Conservation (phyloP, 306 rosid genomes). For the Carpinus fangiana region DNA sequence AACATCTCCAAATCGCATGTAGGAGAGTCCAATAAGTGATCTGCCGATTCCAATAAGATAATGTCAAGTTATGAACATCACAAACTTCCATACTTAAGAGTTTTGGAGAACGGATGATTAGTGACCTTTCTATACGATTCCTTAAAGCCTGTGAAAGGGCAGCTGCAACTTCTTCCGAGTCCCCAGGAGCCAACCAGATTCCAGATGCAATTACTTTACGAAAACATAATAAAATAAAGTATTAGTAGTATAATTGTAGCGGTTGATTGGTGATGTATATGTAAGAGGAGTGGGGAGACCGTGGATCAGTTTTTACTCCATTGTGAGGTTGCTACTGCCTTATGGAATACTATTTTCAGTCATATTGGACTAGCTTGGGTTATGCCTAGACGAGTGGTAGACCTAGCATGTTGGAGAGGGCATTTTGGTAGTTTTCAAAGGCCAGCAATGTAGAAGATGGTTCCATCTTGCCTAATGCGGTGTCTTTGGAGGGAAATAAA, state of each 20-base stretch:
- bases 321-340: too few species aligned
- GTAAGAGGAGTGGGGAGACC: too few species aligned
- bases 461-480: too few species aligned
- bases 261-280: too few species aligned
- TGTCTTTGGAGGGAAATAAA: too few species aligned
- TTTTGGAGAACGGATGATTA: constrained; percentile 19
- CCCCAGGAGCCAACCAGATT: constrained; percentile 94
- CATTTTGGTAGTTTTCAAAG: too few species aligned
- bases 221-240: constrained; percentile 28
- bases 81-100: constrained; percentile 24
- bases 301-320: too few species aligned
- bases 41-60: constrained; percentile 50
- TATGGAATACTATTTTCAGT: too few species aligned
- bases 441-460: too few species aligned
- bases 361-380: too few species aligned
- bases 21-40: constrained; percentile 66
- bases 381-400: too few species aligned
- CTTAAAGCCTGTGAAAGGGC: constrained; percentile 96
- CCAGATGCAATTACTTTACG: constrained; percentile 84
- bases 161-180: constrained; percentile 91
- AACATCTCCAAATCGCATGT: constrained; percentile 94
- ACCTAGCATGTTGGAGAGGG: too few species aligned
- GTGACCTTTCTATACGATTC: constrained; percentile 81
- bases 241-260: constrained; percentile 18
- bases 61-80: constrained; percentile 34